These are phyloP conservation scores for Alnus glutinosa DNA, from an alignment of 306 rosid genomes.

Conservation along the genomic window DNA sequence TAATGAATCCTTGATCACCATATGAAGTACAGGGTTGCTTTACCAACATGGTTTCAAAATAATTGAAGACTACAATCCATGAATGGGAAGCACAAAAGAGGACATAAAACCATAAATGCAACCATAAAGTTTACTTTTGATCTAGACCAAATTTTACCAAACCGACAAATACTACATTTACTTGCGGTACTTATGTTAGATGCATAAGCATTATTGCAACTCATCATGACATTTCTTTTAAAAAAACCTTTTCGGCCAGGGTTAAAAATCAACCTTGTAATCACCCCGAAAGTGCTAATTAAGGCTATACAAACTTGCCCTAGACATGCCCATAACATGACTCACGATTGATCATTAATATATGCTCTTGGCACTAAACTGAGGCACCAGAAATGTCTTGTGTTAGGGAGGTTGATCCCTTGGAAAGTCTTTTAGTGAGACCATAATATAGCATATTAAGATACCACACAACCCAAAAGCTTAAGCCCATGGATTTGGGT, in stretches of 20 bases:
- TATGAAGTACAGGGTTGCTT: background rate
- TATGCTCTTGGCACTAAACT: conserved; percentile 4
- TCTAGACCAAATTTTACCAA: background rate
- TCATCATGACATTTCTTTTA: background rate
- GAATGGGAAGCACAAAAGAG: background rate
- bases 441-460: too few relatives aligned
- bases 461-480: too few relatives aligned
- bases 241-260: background rate
- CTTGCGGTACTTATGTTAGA: background rate
- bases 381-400: background rate
- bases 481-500: too few relatives aligned
- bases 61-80: background rate
- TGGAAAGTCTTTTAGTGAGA: too few relatives aligned
- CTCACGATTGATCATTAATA: background rate
- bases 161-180: background rate
- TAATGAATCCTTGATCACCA: conserved; percentile 16
- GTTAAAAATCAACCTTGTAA: background rate
- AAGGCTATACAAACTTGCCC: background rate
- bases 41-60: conserved; percentile 4
- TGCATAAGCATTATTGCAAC: background rate
- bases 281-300: background rate
- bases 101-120: background rate
- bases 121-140: background rate
- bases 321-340: background rate
- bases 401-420: too few relatives aligned